Percentiles rank a stretch among this genome's conserved stretches.
phyloP scores from a whole-genome alignment of 495 filamentous ascomycete genomes.

The Daldinia vernicosa region DNA sequence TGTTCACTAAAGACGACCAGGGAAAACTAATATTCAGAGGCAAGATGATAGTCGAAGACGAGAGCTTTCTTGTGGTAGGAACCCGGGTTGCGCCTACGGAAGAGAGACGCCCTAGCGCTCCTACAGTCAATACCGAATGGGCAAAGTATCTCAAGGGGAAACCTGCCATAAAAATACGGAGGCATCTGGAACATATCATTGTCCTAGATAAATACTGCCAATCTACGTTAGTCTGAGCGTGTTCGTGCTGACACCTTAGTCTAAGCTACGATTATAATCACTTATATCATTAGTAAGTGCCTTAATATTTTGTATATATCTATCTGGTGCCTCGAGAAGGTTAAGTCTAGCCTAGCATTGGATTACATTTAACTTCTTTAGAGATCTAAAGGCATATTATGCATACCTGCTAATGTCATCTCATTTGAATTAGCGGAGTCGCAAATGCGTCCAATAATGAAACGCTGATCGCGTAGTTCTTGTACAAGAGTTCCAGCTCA shows the following conservation, averaged over 20 bases:
- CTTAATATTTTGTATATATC: neutral
- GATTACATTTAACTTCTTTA: too few relatives aligned
- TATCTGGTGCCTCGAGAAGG: too few relatives aligned
- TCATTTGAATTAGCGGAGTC: neutral
- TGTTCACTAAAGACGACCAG: slow-evolving; percentile 1
- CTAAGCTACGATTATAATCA: neutral
- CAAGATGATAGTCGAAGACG: neutral
- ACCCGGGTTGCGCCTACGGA: neutral
- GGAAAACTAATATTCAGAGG: neutral
- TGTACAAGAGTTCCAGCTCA: neutral
- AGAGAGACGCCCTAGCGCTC: neutral
- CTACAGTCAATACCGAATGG: neutral
- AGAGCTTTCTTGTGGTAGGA: neutral
- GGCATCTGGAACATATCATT: slow-evolving; percentile 10
- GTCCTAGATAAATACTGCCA: slow-evolving; percentile 24
- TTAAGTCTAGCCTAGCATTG: too few relatives aligned
- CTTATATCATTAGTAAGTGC: too few relatives aligned
- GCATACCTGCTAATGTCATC: neutral
- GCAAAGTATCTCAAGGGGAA: neutral
- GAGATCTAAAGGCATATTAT: neutral
- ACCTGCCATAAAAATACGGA: neutral
- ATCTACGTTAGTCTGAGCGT: neutral
- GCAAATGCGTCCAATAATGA: neutral
- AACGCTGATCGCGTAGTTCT: neutral
- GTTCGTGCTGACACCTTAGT: neutral